These are phyloP conservation scores for Benincasa hispida DNA, from an alignment of 306 rosid species.

Conservation along the genomic window DNA sequence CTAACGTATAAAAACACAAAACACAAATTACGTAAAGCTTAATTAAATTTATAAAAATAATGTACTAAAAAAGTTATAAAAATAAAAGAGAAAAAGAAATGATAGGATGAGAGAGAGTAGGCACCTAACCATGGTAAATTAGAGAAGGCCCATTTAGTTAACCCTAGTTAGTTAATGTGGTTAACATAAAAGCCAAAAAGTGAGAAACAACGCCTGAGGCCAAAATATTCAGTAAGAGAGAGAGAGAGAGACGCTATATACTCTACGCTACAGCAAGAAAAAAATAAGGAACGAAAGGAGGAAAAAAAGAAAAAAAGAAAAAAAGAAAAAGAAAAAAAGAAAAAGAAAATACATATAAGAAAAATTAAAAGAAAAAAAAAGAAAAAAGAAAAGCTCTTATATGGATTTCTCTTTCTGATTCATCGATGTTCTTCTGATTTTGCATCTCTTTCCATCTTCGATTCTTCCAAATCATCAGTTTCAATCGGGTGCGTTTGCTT, in stretches of 20 bases:
- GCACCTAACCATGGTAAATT: conserved; percentile 16
- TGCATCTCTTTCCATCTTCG: conserved; percentile 23
- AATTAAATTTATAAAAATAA: too few species aligned
- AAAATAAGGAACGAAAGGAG: background rate
- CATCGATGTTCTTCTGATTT: conserved; percentile 27
- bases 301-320: background rate
- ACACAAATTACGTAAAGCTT: too few species aligned
- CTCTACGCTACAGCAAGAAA: background rate
- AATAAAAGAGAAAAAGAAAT: too few species aligned
- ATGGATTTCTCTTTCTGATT: background rate
- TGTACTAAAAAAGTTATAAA: too few species aligned
- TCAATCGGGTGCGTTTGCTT: conserved; percentile 30
- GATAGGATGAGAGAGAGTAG: background rate
- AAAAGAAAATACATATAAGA: too few species aligned
- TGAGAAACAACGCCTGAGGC: background rate
- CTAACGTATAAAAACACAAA: too few species aligned
- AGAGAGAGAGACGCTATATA: background rate
- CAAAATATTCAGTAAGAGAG: background rate
- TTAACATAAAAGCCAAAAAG: background rate
- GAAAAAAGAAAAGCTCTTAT: background rate
- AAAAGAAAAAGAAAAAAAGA: background rate
- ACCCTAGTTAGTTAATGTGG: conserved; percentile 19
- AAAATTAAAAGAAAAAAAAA: background rate
- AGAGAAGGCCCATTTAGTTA: background rate
- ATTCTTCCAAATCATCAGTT: conserved; percentile 27